Evolutionary conservation across 805 yeast genomes (phyloP), one percentile per base, ranked within the genome.

Genomic region (Yarrowia hollandica): DNA sequence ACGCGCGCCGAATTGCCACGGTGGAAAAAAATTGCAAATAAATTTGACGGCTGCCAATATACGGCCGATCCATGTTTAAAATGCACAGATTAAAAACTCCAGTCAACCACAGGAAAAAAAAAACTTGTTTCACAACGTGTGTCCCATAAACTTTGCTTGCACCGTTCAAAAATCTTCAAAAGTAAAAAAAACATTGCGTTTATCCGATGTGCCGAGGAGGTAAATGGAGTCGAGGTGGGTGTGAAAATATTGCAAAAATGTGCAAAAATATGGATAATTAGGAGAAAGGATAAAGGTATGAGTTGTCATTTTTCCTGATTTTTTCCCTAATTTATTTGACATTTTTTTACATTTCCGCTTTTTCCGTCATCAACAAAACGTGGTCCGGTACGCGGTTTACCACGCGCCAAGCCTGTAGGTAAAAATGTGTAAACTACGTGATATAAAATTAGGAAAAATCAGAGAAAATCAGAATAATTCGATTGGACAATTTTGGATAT

Each of bases 101-200:
- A n/a, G n/a, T 26, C 14, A 7, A n/a, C 48, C 46, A 41, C 22
- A 30, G n/a, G n/a, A n/a, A n/a, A 19, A 5, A 18, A 41, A 37
- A 41, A 41, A 41, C 48, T 26, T 16, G 48, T 41, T 41, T 41
- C 48, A 41, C 15, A 41, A 41, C 48, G 48, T 41, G 44, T 22
- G n/a, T n/a, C n/a, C 48, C 33, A 26, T 41, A 41, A 18, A 41
- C 21, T 41, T 41, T 26, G 30, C 30, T 26, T n/a, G n/a, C n/a
- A n/a, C n/a, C n/a, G n/a, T n/a, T n/a, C n/a, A n/a, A n/a, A n/a
- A n/a, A n/a, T n/a, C n/a, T n/a, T n/a, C n/a, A 26, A 26, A 26
- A 26, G 11, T 25, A n/a, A n/a, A n/a, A n/a, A n/a, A n/a, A n/a
- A n/a, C n/a, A n/a, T n/a, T 14, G 18, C 30, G 18, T 41, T 41